Evolutionary conservation across 768 basidiomycete genomes (phyloP).

Genomic region (Stropharia rugosoannulata): DNA sequence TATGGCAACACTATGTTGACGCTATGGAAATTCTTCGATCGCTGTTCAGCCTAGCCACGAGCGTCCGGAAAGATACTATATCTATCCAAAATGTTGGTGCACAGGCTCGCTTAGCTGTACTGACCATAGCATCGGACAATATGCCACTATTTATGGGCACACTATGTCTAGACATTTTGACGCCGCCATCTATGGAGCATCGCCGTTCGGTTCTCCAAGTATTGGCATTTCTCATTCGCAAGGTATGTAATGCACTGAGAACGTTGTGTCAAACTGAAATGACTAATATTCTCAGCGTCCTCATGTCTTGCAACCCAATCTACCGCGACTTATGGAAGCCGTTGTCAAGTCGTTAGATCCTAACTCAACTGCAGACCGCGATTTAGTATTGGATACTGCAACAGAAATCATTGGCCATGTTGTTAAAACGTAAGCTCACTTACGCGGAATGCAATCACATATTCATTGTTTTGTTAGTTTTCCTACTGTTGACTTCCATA

Average conservation of each 20-base stretch:
- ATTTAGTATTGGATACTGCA: constrained; percentile 86
- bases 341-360: constrained; percentile 97
- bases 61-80: constrained; percentile 65
- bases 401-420: constrained; percentile 94
- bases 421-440: constrained; percentile 74
- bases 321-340: constrained; percentile 88
- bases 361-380: constrained; percentile 70
- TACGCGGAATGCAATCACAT: background rate
- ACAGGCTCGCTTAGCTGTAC: constrained; percentile 79
- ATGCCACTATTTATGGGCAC: constrained; percentile 95
- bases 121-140: constrained; percentile 81
- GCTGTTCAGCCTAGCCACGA: constrained; percentile 80
- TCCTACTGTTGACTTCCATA: constrained; percentile 93
- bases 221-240: constrained; percentile 90
- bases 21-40: constrained; percentile 85
- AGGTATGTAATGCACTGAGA: constrained; percentile 43
- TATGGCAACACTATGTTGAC: constrained; percentile 95
- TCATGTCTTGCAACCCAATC: constrained; percentile 75
- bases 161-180: constrained; percentile 83
- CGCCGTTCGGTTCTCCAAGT: constrained; percentile 90
- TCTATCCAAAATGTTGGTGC: constrained; percentile 66
- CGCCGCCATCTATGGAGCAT: constrained; percentile 70
- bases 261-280: background rate
- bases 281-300: constrained; percentile 56
- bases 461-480: constrained; percentile 47